A percentile compares a stretch with the other conserved stretches of the same genome.
Conservation (phyloP, 371 early-diverging fungal species). For the Entomophthora muscae region DNA sequence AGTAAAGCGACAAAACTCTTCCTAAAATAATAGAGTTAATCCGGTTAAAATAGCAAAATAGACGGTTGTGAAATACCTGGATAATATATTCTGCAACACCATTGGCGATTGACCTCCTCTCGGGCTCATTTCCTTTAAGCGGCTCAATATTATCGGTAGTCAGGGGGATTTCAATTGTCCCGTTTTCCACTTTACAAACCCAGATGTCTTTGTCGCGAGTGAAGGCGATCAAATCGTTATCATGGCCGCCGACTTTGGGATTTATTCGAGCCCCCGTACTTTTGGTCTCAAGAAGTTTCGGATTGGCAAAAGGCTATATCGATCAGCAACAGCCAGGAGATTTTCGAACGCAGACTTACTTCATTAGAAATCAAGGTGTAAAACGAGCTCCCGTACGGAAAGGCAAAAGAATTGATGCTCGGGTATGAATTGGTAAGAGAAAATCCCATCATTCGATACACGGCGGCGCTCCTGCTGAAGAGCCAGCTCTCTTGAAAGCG, state of each 20-base stretch:
- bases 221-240: neutral
- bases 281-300: neutral
- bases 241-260: neutral
- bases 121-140: neutral
- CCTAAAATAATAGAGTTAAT: neutral
- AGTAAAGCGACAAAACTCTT: neutral
- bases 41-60: neutral
- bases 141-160: neutral
- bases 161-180: neutral
- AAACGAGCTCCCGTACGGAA: neutral
- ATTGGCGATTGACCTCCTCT: neutral
- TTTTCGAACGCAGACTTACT: neutral
- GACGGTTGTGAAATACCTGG: neutral
- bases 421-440: neutral
- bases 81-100: neutral
- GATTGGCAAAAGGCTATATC: neutral
- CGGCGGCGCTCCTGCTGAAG: neutral
- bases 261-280: neutral
- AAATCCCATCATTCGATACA: neutral
- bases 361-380: neutral
- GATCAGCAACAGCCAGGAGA: neutral
- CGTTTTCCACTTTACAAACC: neutral
- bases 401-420: neutral
- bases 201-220: neutral
- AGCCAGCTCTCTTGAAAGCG: neutral